A percentile compares a stretch with the other conserved stretches of the same genome.
Conservation (phyloP, 139 green algal genomes). For the Chloropicon primus region DNA sequence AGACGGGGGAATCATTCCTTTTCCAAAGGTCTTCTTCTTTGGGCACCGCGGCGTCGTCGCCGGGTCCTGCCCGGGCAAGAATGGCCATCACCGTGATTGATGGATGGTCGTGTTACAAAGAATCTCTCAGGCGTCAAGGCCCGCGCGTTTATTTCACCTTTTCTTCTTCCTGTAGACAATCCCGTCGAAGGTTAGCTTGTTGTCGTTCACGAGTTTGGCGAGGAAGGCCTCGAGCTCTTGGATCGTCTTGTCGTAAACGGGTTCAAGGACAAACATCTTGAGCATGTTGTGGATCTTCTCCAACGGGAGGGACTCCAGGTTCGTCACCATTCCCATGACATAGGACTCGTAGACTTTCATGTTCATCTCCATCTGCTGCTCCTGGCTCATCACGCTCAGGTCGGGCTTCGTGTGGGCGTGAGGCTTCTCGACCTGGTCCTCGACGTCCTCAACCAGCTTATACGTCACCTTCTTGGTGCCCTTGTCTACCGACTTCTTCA, state of each 20-base stretch:
- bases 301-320: conserved; percentile 61
- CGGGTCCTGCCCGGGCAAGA: no score
- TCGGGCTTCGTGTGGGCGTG: conserved; percentile 5
- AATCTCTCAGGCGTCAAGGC: no score
- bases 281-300: conserved; percentile 90
- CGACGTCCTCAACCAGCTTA: not conserved
- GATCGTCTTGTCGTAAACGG: conserved; percentile 60
- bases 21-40: not conserved
- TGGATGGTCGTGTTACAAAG: no score
- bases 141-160: conserved; percentile 1
- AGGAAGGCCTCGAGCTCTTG: conserved; percentile 60
- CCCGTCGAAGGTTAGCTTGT: conserved; percentile 44
- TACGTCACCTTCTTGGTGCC: conserved; percentile 1
- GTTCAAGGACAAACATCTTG: conserved; percentile 81
- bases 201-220: conserved; percentile 33
- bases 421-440: conserved; percentile 20
- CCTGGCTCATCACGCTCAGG: not conserved
- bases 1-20: not conserved
- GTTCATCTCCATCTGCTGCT: conserved; percentile 13
- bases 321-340: conserved; percentile 81
- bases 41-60: no score
- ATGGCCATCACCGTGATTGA: no score
- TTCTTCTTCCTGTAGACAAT: conserved; percentile 27
- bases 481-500: conserved; percentile 22
- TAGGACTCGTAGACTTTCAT: conserved; percentile 64